Evolutionary conservation across 2,329 filamentous ascomycete genomes (phyloP).

Genomic region (Alternaria longipes): DNA sequence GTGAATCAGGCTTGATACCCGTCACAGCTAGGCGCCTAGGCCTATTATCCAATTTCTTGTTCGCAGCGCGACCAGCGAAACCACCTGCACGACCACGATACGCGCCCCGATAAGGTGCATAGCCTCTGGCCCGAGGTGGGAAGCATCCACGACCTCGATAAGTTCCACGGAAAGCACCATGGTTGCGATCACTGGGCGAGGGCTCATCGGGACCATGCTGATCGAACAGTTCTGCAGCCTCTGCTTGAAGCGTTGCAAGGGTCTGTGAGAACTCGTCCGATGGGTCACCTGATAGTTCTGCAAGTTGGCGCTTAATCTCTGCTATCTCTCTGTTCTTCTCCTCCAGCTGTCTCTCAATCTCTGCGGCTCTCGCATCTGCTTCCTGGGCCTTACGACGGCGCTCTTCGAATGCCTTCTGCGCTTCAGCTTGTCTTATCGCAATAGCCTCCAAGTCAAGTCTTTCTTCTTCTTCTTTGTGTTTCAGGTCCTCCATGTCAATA

Average conservation of each 20-base stretch:
- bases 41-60: constrained; percentile 75
- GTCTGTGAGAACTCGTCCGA: constrained; percentile 29
- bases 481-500: neutral
- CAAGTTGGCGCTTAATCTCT: constrained; percentile 69
- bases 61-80: constrained; percentile 54
- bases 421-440: constrained; percentile 72
- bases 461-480: constrained; percentile 41
- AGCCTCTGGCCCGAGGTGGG: constrained; percentile 20
- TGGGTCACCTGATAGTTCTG: constrained; percentile 54
- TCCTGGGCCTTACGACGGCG: constrained; percentile 70
- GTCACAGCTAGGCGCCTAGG: constrained; percentile 73
- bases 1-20: constrained; percentile 69
- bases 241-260: constrained; percentile 38
- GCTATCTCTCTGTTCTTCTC: constrained; percentile 72
- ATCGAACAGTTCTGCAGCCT: constrained; percentile 73
- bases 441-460: constrained; percentile 77
- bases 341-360: constrained; percentile 71
- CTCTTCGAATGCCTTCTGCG: constrained; percentile 74
- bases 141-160: constrained; percentile 54
- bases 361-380: constrained; percentile 68
- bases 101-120: constrained; percentile 48
- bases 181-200: constrained; percentile 13
- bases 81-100: constrained; percentile 54
- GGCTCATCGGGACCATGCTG: constrained; percentile 56
- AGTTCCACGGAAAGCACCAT: constrained; percentile 37